phyloP scores from a whole-genome alignment of 352 stramenopile genomes.

The Phytophthora sp. region DNA sequence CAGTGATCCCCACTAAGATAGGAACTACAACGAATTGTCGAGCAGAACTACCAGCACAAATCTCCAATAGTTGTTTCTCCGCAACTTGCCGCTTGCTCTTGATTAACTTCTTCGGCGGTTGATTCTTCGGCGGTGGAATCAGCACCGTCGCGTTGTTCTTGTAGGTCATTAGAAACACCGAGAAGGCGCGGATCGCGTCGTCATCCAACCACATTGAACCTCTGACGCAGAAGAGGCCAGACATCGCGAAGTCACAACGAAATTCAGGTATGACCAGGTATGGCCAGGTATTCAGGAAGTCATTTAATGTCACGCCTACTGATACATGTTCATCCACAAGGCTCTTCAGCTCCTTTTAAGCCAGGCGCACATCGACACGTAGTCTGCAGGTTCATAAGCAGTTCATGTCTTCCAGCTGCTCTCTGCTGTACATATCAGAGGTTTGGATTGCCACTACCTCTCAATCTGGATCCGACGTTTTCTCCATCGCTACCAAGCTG shows the following conservation, averaged over 20 bases:
- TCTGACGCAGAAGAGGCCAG: neutral
- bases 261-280: neutral
- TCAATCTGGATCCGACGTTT: neutral
- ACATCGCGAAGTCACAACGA: neutral
- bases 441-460: conserved; percentile 7
- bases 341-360: neutral
- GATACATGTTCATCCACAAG: neutral
- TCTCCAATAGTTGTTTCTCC: conserved; percentile 8
- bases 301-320: neutral
- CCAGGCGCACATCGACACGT: conserved; percentile 8
- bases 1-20: conserved; percentile 4
- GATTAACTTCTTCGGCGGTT: neutral
- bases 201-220: conserved; percentile 1
- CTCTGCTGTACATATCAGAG: neutral
- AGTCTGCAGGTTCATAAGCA: conserved; percentile 16
- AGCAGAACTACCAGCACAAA: neutral
- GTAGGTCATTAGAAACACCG: neutral
- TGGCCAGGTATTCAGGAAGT: neutral
- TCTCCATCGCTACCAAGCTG: neutral
- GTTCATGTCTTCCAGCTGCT: conserved; percentile 17
- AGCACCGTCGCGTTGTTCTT: conserved; percentile 1
- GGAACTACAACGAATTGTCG: conserved; percentile 8
- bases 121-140: neutral
- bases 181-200: conserved; percentile 6
- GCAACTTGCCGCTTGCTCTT: neutral